These are phyloP conservation scores for Thelonectria olida DNA, from an alignment of 2,329 filamentous ascomycete genomes.

Conservation along the genomic window DNA sequence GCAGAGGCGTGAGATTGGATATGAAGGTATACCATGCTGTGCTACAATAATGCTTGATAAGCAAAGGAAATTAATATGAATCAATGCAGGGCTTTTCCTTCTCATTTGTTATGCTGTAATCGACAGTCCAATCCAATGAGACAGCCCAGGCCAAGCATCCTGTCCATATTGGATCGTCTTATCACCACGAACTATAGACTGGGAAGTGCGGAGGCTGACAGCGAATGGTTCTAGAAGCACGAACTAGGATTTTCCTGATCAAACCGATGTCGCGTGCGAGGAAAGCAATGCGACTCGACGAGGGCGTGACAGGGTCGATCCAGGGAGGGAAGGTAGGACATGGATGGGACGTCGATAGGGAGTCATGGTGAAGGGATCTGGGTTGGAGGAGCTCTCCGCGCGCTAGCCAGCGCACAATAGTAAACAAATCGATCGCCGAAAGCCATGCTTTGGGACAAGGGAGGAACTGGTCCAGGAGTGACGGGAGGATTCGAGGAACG, in stretches of 20 bases:
- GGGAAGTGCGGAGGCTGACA: not conserved
- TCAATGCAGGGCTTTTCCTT: not conserved
- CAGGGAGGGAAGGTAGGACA: constrained; percentile 8
- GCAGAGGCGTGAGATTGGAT: not conserved
- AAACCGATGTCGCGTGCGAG: constrained; percentile 11
- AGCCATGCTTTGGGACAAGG: not conserved
- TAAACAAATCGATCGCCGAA: constrained; percentile 9
- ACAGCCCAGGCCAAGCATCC: not conserved
- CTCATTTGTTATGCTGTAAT: not conserved
- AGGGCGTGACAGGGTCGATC: constrained; percentile 14
- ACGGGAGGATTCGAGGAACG: too few relatives aligned
- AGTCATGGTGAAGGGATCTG: not conserved
- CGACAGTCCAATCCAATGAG: not conserved
- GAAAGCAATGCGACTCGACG: constrained; percentile 11
- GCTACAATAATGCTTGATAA: not conserved
- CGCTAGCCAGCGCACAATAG: constrained; percentile 22
- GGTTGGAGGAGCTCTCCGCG: constrained; percentile 9
- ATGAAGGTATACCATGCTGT: not conserved
- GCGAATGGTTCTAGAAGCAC: constrained; percentile 29
- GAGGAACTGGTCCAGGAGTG: too few relatives aligned
- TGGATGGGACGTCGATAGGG: constrained; percentile 6
- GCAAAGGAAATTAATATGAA: not conserved
- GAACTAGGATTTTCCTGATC: constrained; percentile 25
- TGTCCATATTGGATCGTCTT: not conserved
- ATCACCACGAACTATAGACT: not conserved